phyloP scores from a whole-genome alignment of 202 grass and related monocot genomes.

The Schoenoplectus triqueter region DNA sequence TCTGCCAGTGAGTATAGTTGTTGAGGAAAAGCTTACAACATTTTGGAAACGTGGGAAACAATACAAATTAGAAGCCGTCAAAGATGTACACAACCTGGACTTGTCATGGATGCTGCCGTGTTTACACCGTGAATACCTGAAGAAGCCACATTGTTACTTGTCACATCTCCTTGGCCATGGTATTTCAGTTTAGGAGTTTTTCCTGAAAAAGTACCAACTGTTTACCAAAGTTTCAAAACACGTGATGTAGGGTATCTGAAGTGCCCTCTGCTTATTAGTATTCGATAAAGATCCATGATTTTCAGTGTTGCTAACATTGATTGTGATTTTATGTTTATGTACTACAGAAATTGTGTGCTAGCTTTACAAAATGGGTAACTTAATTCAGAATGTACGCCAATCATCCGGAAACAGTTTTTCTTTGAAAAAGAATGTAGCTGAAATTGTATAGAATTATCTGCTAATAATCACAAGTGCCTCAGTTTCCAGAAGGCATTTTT shows the following conservation, averaged over 20 bases:
- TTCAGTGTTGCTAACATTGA: neutral
- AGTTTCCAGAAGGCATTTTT: slow-evolving; percentile 1
- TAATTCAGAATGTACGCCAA: neutral
- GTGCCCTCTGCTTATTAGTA: neutral
- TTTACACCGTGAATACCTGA: slow-evolving; percentile 87
- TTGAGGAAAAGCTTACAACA: slow-evolving; percentile 49
- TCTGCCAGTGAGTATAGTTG: slow-evolving; percentile 57
- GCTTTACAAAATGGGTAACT: neutral
- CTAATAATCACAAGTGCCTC: neutral
- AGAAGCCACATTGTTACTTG: slow-evolving; percentile 96
- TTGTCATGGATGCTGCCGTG: slow-evolving; percentile 96
- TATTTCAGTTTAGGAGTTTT: slow-evolving; percentile 4
- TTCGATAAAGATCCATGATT: slow-evolving; percentile 23
- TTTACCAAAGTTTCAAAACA: neutral
- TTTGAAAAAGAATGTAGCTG: neutral
- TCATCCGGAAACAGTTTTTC: neutral
- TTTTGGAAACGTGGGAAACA: slow-evolving; percentile 83
- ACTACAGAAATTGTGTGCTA: slow-evolving; percentile 2
- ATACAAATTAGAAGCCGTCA: slow-evolving; percentile 87
- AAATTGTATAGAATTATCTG: neutral
- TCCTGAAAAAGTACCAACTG: neutral
- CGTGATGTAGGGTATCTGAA: neutral
- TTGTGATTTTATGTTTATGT: neutral
- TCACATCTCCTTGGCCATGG: slow-evolving; percentile 88
- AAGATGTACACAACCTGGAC: slow-evolving; percentile 72